Evolutionary conservation across 331 rosid species (phyloP).

Genomic region (Quercus lobata): DNA sequence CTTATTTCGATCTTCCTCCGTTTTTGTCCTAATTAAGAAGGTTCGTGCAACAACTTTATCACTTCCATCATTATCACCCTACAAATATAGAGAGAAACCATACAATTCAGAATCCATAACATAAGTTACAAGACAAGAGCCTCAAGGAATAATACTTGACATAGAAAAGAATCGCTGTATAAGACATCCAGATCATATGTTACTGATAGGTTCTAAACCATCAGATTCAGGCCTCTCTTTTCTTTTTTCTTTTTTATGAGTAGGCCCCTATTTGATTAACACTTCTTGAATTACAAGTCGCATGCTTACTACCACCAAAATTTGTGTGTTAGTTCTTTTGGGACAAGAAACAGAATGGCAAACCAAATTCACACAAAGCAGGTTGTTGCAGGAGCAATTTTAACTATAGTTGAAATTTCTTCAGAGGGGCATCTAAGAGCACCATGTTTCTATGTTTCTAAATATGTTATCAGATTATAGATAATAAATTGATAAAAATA

Average conservation of each 20-base stretch:
- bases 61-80: slow-evolving; percentile 62
- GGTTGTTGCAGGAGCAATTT: neutral
- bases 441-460: neutral
- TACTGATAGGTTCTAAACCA: no score
- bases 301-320: neutral
- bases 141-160: neutral
- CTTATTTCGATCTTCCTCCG: slow-evolving; percentile 80
- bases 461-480: neutral
- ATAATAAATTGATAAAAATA: neutral
- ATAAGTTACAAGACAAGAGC: neutral
- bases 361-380: neutral
- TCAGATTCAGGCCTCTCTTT: no score
- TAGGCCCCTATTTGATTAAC: neutral
- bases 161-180: no score
- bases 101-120: neutral
- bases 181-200: no score
- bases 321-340: neutral
- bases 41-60: slow-evolving; percentile 68
- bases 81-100: slow-evolving; percentile 26
- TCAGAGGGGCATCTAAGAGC: neutral
- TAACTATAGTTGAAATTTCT: neutral
- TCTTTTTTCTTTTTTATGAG: no score
- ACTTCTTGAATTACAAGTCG: neutral
- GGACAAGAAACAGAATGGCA: neutral
- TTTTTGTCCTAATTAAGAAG: slow-evolving; percentile 76